Conservation (phyloP, 2,329 filamentous ascomycete species). For the Corynespora cassiicola region DNA sequence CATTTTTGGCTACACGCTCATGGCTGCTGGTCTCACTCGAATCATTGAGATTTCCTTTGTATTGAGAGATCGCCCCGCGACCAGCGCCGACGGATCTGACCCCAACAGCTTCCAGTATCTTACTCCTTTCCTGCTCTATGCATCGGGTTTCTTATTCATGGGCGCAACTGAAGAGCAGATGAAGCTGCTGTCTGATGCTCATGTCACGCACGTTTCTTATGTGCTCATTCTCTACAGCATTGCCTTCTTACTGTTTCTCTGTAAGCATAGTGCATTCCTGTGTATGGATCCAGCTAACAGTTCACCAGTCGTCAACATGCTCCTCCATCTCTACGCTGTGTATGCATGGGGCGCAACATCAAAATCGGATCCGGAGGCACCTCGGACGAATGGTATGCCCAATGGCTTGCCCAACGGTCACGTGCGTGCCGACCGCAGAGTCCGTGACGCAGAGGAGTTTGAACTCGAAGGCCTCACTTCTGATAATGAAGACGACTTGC, state of each 20-base stretch:
- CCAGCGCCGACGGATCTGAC: slow-evolving; percentile 72
- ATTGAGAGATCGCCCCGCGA: slow-evolving; percentile 71
- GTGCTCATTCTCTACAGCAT: slow-evolving; percentile 90
- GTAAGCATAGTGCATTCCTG: slow-evolving; percentile 50
- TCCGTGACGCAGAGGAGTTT: slow-evolving; percentile 88
- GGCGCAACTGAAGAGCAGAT: slow-evolving; percentile 97
- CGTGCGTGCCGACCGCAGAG: slow-evolving; percentile 60
- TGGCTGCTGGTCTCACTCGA: slow-evolving; percentile 83
- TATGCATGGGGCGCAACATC: slow-evolving; percentile 54
- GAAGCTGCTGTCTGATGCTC: slow-evolving; percentile 72
- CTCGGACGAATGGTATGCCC: slow-evolving; percentile 29
- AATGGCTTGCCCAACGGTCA: slow-evolving; percentile 44
- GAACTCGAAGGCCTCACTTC: slow-evolving; percentile 90
- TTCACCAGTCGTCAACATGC: slow-evolving; percentile 74
- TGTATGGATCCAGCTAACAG: slow-evolving; percentile 15
- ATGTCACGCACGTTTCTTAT: slow-evolving; percentile 89
- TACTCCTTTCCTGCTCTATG: slow-evolving; percentile 79
- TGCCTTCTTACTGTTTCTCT: slow-evolving; percentile 89
- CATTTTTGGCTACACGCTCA: slow-evolving; percentile 93
- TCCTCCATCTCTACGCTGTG: slow-evolving; percentile 82
- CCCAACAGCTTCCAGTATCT: slow-evolving; percentile 77
- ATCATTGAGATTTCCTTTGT: slow-evolving; percentile 94
- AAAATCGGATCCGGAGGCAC: slow-evolving; percentile 44
- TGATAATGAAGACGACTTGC: slow-evolving; percentile 73
- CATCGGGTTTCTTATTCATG: slow-evolving; percentile 96